A percentile compares a stretch with the other conserved stretches of the same genome.
These are phyloP conservation scores for Gaeumannomyces sp. DNA, from an alignment of 2,329 filamentous ascomycete species.

Conservation along the genomic window DNA sequence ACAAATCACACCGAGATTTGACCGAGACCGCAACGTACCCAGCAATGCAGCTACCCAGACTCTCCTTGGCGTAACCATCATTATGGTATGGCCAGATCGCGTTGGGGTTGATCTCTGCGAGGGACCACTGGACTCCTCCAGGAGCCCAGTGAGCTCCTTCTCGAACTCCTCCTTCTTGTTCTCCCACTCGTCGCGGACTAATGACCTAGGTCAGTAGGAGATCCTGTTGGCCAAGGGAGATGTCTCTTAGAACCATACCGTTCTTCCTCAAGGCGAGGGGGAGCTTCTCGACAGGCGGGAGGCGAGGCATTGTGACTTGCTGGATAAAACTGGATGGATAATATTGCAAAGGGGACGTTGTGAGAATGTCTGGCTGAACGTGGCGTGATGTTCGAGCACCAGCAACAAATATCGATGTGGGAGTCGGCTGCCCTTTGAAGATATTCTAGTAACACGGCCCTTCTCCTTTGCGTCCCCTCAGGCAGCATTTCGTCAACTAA, in stretches of 20 bases:
- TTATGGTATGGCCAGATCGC: conserved; percentile 40
- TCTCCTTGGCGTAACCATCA: conserved; percentile 34
- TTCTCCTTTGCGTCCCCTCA: neutral
- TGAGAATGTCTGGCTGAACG: neutral
- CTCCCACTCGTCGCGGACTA: conserved; percentile 49
- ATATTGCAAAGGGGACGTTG: neutral
- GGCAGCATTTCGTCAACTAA: neutral
- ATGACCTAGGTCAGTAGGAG: neutral
- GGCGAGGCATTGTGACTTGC: conserved; percentile 26
- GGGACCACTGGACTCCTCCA: conserved; percentile 40
- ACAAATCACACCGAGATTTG: neutral
- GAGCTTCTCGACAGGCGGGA: conserved; percentile 43
- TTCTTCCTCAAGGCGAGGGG: conserved; percentile 47
- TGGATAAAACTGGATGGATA: neutral
- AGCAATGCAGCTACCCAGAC: conserved; percentile 37
- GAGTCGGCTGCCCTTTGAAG: neutral
- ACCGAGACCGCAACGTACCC: conserved; percentile 27
- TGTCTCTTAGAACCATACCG: conserved; percentile 27
- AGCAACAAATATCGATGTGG: neutral
- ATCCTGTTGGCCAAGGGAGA: neutral
- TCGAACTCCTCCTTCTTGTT: conserved; percentile 38
- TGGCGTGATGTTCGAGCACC: neutral
- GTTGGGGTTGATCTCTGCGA: conserved; percentile 37
- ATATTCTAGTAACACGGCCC: neutral
- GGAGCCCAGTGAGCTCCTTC: conserved; percentile 34